These are phyloP conservation scores for Lippia alba DNA, from an alignment of 305 asterid genomes.

Conservation along the genomic window DNA sequence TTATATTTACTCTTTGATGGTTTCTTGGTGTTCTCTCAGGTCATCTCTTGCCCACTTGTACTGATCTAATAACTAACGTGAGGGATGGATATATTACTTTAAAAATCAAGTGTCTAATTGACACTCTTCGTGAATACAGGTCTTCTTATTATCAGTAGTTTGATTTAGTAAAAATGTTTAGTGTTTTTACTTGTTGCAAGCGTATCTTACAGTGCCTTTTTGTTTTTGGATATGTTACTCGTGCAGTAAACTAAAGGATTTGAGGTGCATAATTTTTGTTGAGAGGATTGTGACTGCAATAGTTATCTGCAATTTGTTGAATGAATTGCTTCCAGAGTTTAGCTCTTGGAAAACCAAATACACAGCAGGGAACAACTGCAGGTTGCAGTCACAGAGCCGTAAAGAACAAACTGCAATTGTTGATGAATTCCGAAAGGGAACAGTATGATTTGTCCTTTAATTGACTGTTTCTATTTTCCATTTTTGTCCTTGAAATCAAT, in stretches of 20 bases:
- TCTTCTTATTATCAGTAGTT: conserved; percentile 9
- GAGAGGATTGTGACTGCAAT: conserved; percentile 81
- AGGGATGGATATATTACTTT: conserved; percentile 62
- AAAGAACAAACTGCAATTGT: conserved; percentile 63
- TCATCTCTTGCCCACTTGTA: conserved; percentile 39
- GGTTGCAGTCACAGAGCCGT: conserved; percentile 64
- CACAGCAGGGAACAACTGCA: conserved; percentile 63
- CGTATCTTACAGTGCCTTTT: background rate
- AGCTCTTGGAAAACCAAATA: conserved; percentile 76
- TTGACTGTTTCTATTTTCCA: background rate
- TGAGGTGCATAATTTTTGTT: conserved; percentile 89
- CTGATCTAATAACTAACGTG: conserved; percentile 43
- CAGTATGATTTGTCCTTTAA: conserved; percentile 42
- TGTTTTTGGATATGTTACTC: conserved; percentile 13
- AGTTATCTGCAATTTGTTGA: conserved; percentile 61
- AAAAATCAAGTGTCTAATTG: conserved; percentile 66
- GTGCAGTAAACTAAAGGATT: conserved; percentile 59
- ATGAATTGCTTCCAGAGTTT: conserved; percentile 58
- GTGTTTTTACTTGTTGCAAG: background rate
- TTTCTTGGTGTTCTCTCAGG: conserved; percentile 40
- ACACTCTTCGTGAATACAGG: conserved; percentile 85
- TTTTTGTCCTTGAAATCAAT: background rate
- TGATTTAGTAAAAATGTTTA: background rate
- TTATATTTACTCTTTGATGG: conserved; percentile 26
- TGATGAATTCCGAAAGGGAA: conserved; percentile 73